phyloP scores from a whole-genome alignment of 2,329 filamentous ascomycete species.

The Myriosclerotinia duriaeana region DNA sequence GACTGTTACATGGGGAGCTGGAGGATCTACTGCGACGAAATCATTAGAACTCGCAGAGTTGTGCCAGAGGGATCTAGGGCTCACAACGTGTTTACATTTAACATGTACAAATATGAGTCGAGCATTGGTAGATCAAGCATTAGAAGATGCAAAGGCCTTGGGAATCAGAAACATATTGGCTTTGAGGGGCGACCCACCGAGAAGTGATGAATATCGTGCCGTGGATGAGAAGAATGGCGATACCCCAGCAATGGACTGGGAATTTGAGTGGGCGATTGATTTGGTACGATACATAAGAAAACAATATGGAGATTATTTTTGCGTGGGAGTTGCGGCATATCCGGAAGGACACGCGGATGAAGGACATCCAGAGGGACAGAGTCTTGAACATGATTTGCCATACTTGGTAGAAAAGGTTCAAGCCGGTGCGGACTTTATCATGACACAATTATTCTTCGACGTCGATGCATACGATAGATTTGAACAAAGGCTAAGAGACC shows the following conservation, averaged over 20 bases:
- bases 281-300: constrained; percentile 85
- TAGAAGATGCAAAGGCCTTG: constrained; percentile 85
- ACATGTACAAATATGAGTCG: constrained; percentile 98
- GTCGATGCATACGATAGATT: constrained; percentile 78
- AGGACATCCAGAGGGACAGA: constrained; percentile 70
- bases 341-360: constrained; percentile 94
- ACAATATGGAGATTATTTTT: constrained; percentile 91
- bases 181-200: constrained; percentile 84
- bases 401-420: constrained; percentile 87
- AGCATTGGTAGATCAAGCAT: constrained; percentile 77
- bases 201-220: constrained; percentile 82
- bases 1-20: constrained; percentile 96
- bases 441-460: constrained; percentile 98
- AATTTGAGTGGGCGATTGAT: constrained; percentile 87
- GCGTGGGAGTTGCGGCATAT: constrained; percentile 90
- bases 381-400: constrained; percentile 76
- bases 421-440: constrained; percentile 94
- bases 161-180: constrained; percentile 94
- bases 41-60: constrained; percentile 93
- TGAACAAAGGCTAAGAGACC: constrained; percentile 71
- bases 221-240: constrained; percentile 57
- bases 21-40: constrained; percentile 86
- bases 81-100: constrained; percentile 93
- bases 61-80: constrained; percentile 84
- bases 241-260: constrained; percentile 51